Evolutionary conservation across 176 grass and related monocot species (phyloP).

Genomic region (Aegilops bicornis): DNA sequence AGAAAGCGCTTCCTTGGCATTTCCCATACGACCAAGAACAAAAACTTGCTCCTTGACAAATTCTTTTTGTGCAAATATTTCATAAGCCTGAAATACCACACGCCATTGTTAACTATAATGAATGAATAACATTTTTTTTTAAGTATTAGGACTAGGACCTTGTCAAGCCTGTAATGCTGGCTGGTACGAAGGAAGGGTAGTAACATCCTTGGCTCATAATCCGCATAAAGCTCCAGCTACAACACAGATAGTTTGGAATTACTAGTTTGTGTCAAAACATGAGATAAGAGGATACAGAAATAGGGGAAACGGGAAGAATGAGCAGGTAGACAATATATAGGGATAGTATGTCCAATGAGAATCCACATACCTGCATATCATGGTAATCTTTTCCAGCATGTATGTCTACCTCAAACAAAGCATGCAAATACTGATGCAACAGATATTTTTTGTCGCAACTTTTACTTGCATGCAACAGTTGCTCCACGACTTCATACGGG

Average conservation of each 20-base stretch:
- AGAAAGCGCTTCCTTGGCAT: slow-evolving; percentile 93
- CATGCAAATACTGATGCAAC: slow-evolving; percentile 86
- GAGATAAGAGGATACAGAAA: slow-evolving; percentile 14
- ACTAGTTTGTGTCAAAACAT: slow-evolving; percentile 22
- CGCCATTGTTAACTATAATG: slow-evolving; percentile 20
- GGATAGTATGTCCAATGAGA: neutral
- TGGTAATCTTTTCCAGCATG: slow-evolving; percentile 89
- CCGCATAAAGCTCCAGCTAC: slow-evolving; percentile 96
- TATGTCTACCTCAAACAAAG: slow-evolving; percentile 87
- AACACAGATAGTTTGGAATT: slow-evolving; percentile 20
- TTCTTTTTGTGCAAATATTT: slow-evolving; percentile 68
- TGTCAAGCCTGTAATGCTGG: slow-evolving; percentile 91
- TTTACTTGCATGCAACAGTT: slow-evolving; percentile 65
- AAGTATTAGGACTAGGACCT: slow-evolving; percentile 43
- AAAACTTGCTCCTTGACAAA: slow-evolving; percentile 86
- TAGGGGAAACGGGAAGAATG: neutral
- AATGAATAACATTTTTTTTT: neutral
- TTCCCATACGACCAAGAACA: slow-evolving; percentile 96
- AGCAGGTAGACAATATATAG: neutral
- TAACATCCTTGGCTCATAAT: slow-evolving; percentile 83
- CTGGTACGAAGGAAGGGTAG: slow-evolving; percentile 91
- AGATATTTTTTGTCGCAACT: slow-evolving; percentile 71
- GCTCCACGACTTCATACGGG: slow-evolving; percentile 75
- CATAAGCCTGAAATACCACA: slow-evolving; percentile 82
- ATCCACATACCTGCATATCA: slow-evolving; percentile 84